These are phyloP conservation scores for Rhynchospora breviuscula DNA, from an alignment of 176 grass and related monocot species.

Conservation along the genomic window DNA sequence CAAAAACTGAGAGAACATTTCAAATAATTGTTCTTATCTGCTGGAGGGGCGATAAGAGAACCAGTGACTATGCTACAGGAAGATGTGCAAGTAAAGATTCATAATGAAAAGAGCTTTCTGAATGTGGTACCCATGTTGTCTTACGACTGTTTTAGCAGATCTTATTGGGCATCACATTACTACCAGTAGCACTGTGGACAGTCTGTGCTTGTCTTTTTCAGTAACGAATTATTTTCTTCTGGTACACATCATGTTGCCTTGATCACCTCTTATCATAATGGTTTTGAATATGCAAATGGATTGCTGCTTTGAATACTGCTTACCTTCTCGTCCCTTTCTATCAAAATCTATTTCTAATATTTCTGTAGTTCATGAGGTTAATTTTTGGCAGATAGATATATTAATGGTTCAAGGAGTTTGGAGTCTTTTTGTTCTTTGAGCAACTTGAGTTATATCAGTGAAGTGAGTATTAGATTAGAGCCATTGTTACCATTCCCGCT, in stretches of 20 bases:
- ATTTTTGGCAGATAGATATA: neutral
- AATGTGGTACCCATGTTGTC: neutral
- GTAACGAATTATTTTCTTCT: neutral
- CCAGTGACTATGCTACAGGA: neutral
- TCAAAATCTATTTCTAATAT: neutral
- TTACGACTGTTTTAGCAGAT: neutral
- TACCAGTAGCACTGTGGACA: neutral
- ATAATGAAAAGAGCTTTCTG: neutral
- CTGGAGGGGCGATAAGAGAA: neutral
- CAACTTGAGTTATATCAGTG: neutral
- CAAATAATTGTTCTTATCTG: neutral
- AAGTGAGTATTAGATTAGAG: slow-evolving; percentile 6
- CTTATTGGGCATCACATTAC: neutral
- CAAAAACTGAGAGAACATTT: neutral
- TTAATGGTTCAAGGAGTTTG: neutral
- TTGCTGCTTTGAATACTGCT: neutral
- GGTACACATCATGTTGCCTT: neutral
- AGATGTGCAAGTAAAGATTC: neutral
- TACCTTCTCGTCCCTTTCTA: neutral
- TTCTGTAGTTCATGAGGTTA: neutral
- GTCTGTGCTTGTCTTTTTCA: neutral
- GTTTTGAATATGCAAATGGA: neutral
- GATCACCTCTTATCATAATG: neutral
- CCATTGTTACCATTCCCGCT: neutral
- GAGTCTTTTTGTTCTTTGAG: neutral